Base-by-base conservation (phyloP, 352 stramenopile genomes). In the Saprolegnia diclina region DNA sequence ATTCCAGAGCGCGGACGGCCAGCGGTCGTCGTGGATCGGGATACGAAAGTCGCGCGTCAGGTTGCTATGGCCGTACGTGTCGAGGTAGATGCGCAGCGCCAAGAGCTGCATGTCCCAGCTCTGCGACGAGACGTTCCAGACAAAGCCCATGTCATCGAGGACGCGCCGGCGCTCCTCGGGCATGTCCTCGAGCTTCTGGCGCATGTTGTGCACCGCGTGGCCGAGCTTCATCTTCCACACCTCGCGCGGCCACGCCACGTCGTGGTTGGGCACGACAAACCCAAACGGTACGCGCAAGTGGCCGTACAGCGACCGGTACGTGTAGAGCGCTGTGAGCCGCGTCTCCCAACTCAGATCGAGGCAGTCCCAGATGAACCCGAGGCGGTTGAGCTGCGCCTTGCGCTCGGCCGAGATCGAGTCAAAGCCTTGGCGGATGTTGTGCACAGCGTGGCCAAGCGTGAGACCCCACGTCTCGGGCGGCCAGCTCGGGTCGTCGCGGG, bases 241-340 rank as follows among this genome's bases (percentile, higher is more conserved):
- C 14, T 56, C 16, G n/a, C 38, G 29, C 21, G 75, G 75, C 75
- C 75, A 80, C 22, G 65, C 56, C 56, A 68, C 57, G 42, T 73
- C 65, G 26, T 78, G 24, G 16, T 64, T 52, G 21, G 63, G 63
- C 5, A 69, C 63, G 21, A 55, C 45, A 22, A 61, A 69, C 9
- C 63, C 42, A 24, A 62, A 62, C 10, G 63, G 63, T 4, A 69
- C 45, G 16, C 32, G 32, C 11, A 52, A 29, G 53, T 69, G 63
- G 9, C 46, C 63, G 42, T 61, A 38, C 4, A 63, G 48, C 21
- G 9, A 21, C 10, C 45, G 45, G 50, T 45, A 69, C 19, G 26
- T 37, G 2, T 54, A 13, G 11, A 61, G 35, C 2, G 63, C 63
- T 7, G 22, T 52, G 35, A 69, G 53, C 32, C 54, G 21, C 10